Base-by-base conservation (phyloP, 768 basidiomycete genomes). In the Sarcomyxa edulis region DNA sequence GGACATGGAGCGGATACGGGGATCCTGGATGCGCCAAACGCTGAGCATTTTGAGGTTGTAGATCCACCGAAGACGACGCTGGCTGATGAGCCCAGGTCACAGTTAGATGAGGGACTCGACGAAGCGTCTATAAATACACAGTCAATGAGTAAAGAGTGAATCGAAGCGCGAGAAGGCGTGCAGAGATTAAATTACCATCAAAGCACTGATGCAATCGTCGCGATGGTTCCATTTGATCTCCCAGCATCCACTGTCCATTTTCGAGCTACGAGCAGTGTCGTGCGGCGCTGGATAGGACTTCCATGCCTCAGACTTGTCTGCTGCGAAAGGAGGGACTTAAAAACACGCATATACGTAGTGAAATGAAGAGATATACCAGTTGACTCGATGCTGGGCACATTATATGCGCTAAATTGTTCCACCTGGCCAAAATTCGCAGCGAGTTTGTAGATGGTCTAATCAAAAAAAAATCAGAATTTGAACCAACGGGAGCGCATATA, bases 1-100 rank as follows among this genome's bases (percentile, higher is more conserved):
- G 63, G 10, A 54, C 50, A 40, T 60, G 60, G 39, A 58, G 41
- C 23, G 63, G 54, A 45, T 63, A 59, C 6, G 57, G 42, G 15
- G 58, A 43, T 24, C 47, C n/a, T n/a, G 37, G 33, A n/a, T 44
- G 39, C 24, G 16, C 7, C 9, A 36, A 32, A 8, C 35, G 21
- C 31, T 31, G 39, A n/a, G n/a, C n/a, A n/a, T n/a, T n/a, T n/a
- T n/a, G n/a, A n/a, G n/a, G n/a, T n/a, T n/a, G n/a, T n/a, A n/a
- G n/a, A n/a, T n/a, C n/a, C n/a, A n/a, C n/a, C n/a, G n/a, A n/a
- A n/a, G 43, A 45, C 12, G 48, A 46, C 18, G 43, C 36, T 35
- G 68, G 72, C 41, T 81, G 80, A 55, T 89, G 86, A 12, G 85
- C 83, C 86, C 87, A 89, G 16, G 84, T 84, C 6, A 85, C 80